A percentile compares a stretch with the other conserved stretches of the same genome.
phyloP scores from a whole-genome alignment of 495 filamentous ascomycete genomes.

The Daldinia childiae region DNA sequence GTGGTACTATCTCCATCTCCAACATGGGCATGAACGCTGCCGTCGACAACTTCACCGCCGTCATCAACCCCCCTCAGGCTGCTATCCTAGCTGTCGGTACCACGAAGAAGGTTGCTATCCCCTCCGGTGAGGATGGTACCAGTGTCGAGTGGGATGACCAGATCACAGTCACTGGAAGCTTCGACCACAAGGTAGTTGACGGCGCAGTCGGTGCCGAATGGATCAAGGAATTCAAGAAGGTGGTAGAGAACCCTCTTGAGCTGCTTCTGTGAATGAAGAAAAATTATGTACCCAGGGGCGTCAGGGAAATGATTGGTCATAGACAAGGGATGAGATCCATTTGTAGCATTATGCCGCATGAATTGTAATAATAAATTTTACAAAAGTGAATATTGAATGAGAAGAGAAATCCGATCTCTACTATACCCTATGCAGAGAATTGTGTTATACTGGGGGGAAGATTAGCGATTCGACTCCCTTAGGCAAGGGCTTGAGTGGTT shows the following conservation, averaged over 20 bases:
- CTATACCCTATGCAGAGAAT: neutral
- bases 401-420: neutral
- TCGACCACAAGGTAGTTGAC: constrained; percentile 92
- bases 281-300: constrained; percentile 38
- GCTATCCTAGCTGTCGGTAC: constrained; percentile 95
- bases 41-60: constrained; percentile 96
- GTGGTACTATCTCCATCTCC: constrained; percentile 98
- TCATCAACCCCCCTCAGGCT: constrained; percentile 99
- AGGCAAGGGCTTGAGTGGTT: neutral
- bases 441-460: neutral
- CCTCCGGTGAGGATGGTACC: constrained; percentile 82
- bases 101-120: constrained; percentile 91
- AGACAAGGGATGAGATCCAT: constrained; percentile 45
- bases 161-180: constrained; percentile 91
- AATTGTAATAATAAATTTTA: constrained; percentile 48
- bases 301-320: constrained; percentile 48
- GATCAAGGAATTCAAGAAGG: constrained; percentile 96
- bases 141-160: constrained; percentile 94
- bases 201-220: constrained; percentile 97
- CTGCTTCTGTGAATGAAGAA: constrained; percentile 74
- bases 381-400: constrained; percentile 18
- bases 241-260: constrained; percentile 95
- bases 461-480: neutral
- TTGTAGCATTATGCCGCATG: constrained; percentile 47
- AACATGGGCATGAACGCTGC: constrained; percentile 99